These are phyloP conservation scores for Rhodotorula sp. DNA, from an alignment of 1,284 basidiomycete species.

Conservation along the genomic window DNA sequence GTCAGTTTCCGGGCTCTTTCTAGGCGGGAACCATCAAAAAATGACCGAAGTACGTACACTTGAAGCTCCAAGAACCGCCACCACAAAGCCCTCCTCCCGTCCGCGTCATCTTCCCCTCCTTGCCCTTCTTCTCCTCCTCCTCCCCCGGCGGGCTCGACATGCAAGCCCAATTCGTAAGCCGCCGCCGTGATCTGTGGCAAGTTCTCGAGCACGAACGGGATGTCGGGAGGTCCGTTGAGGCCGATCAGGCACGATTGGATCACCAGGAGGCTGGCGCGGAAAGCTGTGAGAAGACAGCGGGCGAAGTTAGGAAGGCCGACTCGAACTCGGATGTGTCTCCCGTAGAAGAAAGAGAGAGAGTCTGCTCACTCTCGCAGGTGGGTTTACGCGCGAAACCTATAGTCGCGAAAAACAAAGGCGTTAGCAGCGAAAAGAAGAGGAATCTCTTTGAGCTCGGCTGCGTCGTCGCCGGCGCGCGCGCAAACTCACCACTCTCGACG, in stretches of 20 bases:
- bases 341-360: neutral
- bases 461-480: too few relatives aligned
- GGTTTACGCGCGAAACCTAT: neutral
- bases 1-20: too few relatives aligned
- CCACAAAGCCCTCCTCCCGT: constrained; percentile 6
- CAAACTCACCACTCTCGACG: neutral
- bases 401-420: neutral
- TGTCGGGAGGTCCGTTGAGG: neutral
- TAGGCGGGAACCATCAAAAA: too few relatives aligned
- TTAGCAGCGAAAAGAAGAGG: neutral
- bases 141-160: neutral
- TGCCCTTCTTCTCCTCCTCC: too few relatives aligned
- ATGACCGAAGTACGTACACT: neutral
- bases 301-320: neutral
- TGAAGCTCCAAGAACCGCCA: constrained; percentile 7
- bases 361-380: neutral
- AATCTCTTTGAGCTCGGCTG: too few relatives aligned
- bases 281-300: neutral
- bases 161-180: constrained; percentile 6
- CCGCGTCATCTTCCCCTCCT: neutral
- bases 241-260: constrained; percentile 5
- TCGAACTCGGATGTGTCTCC: too few relatives aligned
- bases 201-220: neutral
- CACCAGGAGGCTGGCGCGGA: constrained; percentile 13
- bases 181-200: neutral